Percentiles rank a stretch among this genome's conserved stretches.
Conservation (phyloP, 1,284 basidiomycete genomes). For the Pyrrhoderma lamaoense region DNA sequence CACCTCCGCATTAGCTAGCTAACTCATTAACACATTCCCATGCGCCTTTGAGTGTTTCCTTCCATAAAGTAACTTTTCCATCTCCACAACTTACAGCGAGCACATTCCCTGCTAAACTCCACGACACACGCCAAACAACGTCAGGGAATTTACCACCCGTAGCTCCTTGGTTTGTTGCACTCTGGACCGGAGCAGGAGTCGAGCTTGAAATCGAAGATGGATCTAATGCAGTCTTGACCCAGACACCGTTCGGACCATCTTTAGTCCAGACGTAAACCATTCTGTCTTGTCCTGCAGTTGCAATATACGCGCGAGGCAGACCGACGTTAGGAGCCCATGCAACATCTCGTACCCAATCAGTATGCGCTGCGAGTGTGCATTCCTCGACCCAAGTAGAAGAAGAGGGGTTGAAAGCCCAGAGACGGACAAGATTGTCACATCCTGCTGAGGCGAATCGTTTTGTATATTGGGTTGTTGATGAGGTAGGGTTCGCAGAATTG, state of each 20-base stretch:
- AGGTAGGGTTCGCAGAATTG: background rate
- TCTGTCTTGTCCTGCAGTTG: slow-evolving; percentile 90
- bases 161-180: slow-evolving; percentile 14
- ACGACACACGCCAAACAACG: slow-evolving; percentile 95
- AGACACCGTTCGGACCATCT: slow-evolving; percentile 68
- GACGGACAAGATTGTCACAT: slow-evolving; percentile 92
- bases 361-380: slow-evolving; percentile 83
- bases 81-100: slow-evolving; percentile 97
- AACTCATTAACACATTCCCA: slow-evolving; percentile 98
- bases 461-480: slow-evolving; percentile 37
- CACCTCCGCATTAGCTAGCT: slow-evolving; percentile 68
- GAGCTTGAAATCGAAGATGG: slow-evolving; percentile 52
- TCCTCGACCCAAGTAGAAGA: slow-evolving; percentile 85
- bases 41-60: slow-evolving; percentile 88
- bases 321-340: slow-evolving; percentile 98
- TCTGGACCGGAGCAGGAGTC: slow-evolving; percentile 28
- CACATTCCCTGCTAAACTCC: slow-evolving; percentile 95
- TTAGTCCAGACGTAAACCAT: slow-evolving; percentile 96
- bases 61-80: slow-evolving; percentile 97
- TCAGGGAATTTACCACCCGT: slow-evolving; percentile 76
- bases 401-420: slow-evolving; percentile 83
- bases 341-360: slow-evolving; percentile 97
- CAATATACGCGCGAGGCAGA: slow-evolving; percentile 89
- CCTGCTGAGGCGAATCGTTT: slow-evolving; percentile 94
- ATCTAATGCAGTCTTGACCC: slow-evolving; percentile 83